Evolutionary conservation across 768 basidiomycete genomes (phyloP), one percentile per base, ranked within the genome.

Genomic region (Tulasnella calospora): DNA sequence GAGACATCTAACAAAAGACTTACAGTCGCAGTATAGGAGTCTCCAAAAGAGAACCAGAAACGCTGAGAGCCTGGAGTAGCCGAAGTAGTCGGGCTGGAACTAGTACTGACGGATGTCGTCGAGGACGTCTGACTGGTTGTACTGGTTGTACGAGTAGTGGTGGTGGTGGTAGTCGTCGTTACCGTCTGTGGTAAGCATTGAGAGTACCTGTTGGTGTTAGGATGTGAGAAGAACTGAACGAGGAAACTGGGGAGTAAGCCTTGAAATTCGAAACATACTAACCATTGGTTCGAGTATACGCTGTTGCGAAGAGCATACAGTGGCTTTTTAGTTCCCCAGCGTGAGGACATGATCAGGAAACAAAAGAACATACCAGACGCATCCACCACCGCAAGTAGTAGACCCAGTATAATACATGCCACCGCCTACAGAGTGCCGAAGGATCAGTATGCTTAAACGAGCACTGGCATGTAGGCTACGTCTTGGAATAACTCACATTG

Each of bases 11-110:
- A 40, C 9, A 9, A 38, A 73, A 19, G 30, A 17, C 75, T 76
- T 35, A 87, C 88, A 0, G 89, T 90, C 82, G 89, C 87, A 2
- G 88, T 88, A 83, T 90, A 90, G 1, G 89, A 89, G 81, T 89
- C 89, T 12, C 89, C 89, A 80, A 74, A 35, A 38, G 30, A 70
- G 6, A 15, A 38, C 27, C 57, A 0, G 46, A 61, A 21, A 55
- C 15, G 12, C 19, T 30, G 17, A 23, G 51, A 74, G 15, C 36
- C 17, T 23, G 36, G 46, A 0, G 81, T 21, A 13, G 80, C 73
- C 10, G 83, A 76, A 15, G 83, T 51, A 13, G 74, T 55, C 17
- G 80, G 73, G 1, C 83, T 79, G 5, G 82, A 70, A 35, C 83
- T 80, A 12, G 82, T 61, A 0, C 71, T 36, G 71, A 12, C 33